These are phyloP conservation scores for Tricholoma furcatifolium DNA, from an alignment of 768 basidiomycete genomes.

Conservation along the genomic window DNA sequence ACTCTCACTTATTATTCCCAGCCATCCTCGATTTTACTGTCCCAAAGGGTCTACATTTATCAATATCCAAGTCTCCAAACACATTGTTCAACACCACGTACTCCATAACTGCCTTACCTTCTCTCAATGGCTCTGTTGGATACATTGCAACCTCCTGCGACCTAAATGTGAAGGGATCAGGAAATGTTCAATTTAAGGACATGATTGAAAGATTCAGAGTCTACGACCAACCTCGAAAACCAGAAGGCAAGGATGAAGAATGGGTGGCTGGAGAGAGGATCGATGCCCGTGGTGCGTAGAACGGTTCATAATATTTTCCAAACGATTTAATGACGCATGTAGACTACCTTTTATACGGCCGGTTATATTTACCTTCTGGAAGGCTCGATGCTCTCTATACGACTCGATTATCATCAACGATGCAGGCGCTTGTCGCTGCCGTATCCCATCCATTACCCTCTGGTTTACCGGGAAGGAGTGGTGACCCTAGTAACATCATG, in stretches of 20 bases:
- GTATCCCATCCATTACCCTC: constrained; percentile 74
- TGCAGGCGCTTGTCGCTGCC: constrained; percentile 82
- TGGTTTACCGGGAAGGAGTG: constrained; percentile 40
- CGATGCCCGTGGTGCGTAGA: constrained; percentile 64
- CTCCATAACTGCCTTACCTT: constrained; percentile 90
- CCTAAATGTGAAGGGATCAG: constrained; percentile 67
- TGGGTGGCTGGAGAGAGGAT: constrained; percentile 81
- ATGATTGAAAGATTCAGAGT: constrained; percentile 88
- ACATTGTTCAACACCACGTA: constrained; percentile 87
- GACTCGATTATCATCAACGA: constrained; percentile 71
- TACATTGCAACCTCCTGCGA: constrained; percentile 93
- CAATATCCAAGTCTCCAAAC: constrained; percentile 87
- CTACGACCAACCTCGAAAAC: constrained; percentile 76
- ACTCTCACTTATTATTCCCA: constrained; percentile 26
- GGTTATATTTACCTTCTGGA: constrained; percentile 86
- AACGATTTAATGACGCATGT: constrained; percentile 6
- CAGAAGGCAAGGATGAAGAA: constrained; percentile 75
- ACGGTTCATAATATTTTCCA: constrained; percentile 9
- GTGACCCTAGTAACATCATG: constrained; percentile 69
- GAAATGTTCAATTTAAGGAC: constrained; percentile 78
- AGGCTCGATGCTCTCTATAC: constrained; percentile 90
- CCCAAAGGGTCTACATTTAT: constrained; percentile 77
- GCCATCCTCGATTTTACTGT: constrained; percentile 92
- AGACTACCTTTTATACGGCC: constrained; percentile 95
- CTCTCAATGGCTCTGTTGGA: constrained; percentile 87